phyloP scores from a whole-genome alignment of 108 stramenopile genomes.

The Skeletonema grethae region DNA sequence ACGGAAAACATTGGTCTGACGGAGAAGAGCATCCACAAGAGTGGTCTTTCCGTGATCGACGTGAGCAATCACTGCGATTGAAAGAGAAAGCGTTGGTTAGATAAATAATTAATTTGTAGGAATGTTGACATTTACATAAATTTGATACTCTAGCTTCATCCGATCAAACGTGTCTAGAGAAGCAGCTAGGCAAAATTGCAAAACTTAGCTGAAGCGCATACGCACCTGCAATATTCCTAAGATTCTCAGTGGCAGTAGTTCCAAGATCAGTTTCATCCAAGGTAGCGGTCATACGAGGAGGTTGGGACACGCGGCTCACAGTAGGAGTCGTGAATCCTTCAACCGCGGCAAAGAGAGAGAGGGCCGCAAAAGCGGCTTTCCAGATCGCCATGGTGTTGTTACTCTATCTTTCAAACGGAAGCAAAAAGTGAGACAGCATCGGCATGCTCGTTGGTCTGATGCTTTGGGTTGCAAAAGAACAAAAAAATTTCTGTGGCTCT shows the following conservation, averaged over 20 bases:
- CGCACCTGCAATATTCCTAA: constrained; percentile 8
- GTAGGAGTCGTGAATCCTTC: constrained; percentile 3
- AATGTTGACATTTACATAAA: not conserved
- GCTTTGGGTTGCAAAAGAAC: not conserved
- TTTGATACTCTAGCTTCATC: not conserved
- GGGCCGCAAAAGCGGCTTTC: constrained; percentile 14
- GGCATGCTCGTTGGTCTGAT: no score
- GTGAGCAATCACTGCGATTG: constrained; percentile 88
- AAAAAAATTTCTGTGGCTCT: not conserved
- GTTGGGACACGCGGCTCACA: not conserved
- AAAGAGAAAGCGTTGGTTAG: not conserved
- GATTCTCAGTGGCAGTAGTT: not conserved
- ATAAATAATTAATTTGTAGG: not conserved
- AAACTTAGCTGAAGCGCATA: not conserved
- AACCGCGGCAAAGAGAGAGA: constrained; percentile 3
- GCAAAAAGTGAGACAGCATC: not conserved
- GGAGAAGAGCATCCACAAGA: constrained; percentile 93
- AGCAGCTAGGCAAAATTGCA: not conserved
- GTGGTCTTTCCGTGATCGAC: constrained; percentile 99
- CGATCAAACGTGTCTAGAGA: not conserved
- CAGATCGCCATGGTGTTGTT: not conserved
- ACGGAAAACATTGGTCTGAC: constrained; percentile 93
- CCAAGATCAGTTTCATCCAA: not conserved
- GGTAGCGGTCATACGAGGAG: not conserved
- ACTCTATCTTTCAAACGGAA: not conserved